Percentiles rank a stretch among this genome's conserved stretches.
Conservation (phyloP, 345 rosid genomes). For the Isatis tinctoria region DNA sequence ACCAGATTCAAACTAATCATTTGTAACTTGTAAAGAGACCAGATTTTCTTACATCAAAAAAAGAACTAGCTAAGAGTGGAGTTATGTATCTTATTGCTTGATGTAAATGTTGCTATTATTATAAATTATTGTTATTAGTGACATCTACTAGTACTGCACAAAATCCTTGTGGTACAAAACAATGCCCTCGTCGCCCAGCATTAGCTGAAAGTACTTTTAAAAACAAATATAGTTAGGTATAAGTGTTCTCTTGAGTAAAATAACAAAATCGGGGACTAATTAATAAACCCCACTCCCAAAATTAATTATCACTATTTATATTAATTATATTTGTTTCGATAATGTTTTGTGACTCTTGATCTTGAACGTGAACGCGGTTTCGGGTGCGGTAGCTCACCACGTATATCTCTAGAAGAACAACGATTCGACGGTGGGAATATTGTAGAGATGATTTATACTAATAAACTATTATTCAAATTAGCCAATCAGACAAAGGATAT, state of each 20-base stretch:
- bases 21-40: neutral
- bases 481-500: constrained; percentile 3
- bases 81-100: neutral
- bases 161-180: constrained; percentile 16
- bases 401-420: constrained; percentile 16
- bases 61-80: neutral
- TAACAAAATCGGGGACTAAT: neutral
- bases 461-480: neutral
- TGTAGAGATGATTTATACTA: neutral
- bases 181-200: constrained; percentile 14
- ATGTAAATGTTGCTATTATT: neutral
- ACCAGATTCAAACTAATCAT: too few species aligned
- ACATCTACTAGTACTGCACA: constrained; percentile 19
- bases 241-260: neutral
- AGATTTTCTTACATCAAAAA: neutral
- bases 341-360: constrained; percentile 5
- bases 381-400: constrained; percentile 30
- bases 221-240: neutral
- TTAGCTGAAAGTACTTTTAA: neutral
- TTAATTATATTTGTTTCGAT: neutral
- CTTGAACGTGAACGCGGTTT: constrained; percentile 25
- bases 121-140: constrained; percentile 16
- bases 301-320: neutral
- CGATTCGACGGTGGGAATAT: constrained; percentile 11
- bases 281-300: constrained; percentile 5